phyloP scores from a whole-genome alignment of 768 basidiomycete genomes.

The Lentinula guzmanii region DNA sequence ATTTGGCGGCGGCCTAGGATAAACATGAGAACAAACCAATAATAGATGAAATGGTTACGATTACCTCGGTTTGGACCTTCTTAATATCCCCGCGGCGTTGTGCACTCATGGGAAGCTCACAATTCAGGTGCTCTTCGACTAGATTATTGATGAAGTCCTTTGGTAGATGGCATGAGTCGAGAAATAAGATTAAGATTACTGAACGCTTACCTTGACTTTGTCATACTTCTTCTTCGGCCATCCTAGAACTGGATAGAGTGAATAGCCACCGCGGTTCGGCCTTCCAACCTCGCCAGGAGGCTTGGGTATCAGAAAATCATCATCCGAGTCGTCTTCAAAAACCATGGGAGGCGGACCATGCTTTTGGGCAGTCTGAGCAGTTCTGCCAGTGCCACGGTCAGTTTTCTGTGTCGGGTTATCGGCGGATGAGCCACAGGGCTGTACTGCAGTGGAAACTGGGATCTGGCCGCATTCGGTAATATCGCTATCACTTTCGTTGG shows the following conservation, averaged over 20 bases:
- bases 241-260: conserved; percentile 5
- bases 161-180: background rate
- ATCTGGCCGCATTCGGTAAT: too few species aligned
- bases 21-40: background rate
- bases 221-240: conserved; percentile 8
- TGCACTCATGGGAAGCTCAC: background rate
- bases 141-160: background rate
- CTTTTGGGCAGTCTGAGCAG: background rate
- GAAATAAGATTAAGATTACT: background rate
- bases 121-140: background rate
- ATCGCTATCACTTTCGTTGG: background rate
- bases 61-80: background rate
- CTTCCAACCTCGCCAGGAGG: conserved; percentile 11
- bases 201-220: conserved; percentile 13
- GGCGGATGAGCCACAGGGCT: background rate
- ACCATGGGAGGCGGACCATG: background rate
- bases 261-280: conserved; percentile 13
- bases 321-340: background rate
- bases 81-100: background rate
- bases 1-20: background rate
- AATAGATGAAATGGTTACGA: background rate
- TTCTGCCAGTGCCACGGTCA: background rate
- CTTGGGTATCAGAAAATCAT: conserved; percentile 11
- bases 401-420: background rate
- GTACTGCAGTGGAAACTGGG: too few species aligned